phyloP scores from a whole-genome alignment of 768 basidiomycete species.

The Termitomyces sp. region DNA sequence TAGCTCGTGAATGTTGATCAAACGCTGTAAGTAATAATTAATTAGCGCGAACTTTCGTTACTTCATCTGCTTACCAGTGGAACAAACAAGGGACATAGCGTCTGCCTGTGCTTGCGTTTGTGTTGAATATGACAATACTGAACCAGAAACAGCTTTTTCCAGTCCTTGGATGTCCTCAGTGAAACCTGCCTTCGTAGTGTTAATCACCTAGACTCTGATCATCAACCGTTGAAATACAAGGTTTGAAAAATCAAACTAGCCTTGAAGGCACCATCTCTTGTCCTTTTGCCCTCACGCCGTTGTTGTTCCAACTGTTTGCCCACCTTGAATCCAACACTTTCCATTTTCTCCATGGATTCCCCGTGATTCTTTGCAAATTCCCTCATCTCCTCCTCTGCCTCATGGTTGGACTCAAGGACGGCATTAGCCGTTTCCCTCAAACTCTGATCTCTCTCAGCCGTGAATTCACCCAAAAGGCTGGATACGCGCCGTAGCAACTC shows the following conservation, averaged over 20 bases:
- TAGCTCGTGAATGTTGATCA: constrained; percentile 56
- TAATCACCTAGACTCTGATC: constrained; percentile 31
- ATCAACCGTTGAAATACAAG: constrained; percentile 1
- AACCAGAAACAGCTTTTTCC: constrained; percentile 37
- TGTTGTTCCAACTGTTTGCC: constrained; percentile 37
- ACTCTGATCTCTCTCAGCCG: constrained; percentile 60
- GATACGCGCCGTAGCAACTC: constrained; percentile 76
- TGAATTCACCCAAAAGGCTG: constrained; percentile 64
- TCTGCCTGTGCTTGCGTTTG: constrained; percentile 48
- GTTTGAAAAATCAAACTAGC: constrained; percentile 25
- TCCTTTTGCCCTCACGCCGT: constrained; percentile 45
- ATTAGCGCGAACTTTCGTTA: neutral
- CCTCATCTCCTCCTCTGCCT: constrained; percentile 46
- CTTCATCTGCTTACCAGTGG: constrained; percentile 31
- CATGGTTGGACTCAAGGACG: constrained; percentile 50
- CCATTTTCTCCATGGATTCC: constrained; percentile 35
- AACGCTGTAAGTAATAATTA: constrained; percentile 36
- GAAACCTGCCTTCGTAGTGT: constrained; percentile 33
- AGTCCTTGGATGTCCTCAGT: constrained; percentile 38
- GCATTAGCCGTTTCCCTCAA: constrained; percentile 52
- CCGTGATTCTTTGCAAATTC: constrained; percentile 46
- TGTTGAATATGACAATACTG: constrained; percentile 44
- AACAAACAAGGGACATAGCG: constrained; percentile 36
- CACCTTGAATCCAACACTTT: constrained; percentile 37
- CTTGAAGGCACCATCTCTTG: constrained; percentile 56